These are phyloP conservation scores for Tephrocybe sp. DNA, from an alignment of 768 basidiomycete species.

Conservation along the genomic window DNA sequence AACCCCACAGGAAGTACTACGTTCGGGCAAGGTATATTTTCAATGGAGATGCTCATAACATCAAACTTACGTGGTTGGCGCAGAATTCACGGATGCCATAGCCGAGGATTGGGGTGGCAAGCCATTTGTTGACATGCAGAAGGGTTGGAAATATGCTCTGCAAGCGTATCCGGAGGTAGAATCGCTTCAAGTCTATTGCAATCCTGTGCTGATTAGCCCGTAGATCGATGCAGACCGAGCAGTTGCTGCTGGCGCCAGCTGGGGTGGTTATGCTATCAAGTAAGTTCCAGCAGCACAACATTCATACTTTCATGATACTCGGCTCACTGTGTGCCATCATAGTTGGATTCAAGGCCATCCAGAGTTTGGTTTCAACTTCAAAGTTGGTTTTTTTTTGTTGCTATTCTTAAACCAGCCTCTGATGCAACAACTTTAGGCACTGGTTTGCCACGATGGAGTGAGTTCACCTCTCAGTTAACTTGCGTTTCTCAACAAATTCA, in stretches of 20 bases:
- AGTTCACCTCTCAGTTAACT: not conserved
- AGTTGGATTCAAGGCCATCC: slow-evolving; percentile 97
- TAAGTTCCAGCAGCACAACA: slow-evolving; percentile 25
- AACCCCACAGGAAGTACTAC: slow-evolving; percentile 96
- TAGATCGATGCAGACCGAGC: slow-evolving; percentile 70
- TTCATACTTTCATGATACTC: not conserved
- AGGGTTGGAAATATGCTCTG: slow-evolving; percentile 72
- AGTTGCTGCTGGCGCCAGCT: slow-evolving; percentile 79
- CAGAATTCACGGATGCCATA: slow-evolving; percentile 81
- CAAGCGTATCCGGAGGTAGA: slow-evolving; percentile 66
- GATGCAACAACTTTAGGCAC: slow-evolving; percentile 37
- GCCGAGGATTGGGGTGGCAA: slow-evolving; percentile 83
- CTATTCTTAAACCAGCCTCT: not conserved
- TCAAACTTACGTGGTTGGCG: not conserved
- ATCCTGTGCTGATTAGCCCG: not conserved
- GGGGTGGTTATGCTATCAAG: slow-evolving; percentile 91
- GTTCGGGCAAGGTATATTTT: slow-evolving; percentile 73
- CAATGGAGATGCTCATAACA: not conserved
- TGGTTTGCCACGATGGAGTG: slow-evolving; percentile 92
- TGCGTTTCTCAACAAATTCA: slow-evolving; percentile 17
- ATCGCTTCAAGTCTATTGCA: not conserved
- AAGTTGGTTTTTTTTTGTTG: slow-evolving; percentile 33
- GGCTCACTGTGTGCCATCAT: slow-evolving; percentile 4
- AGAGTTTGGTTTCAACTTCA: slow-evolving; percentile 85
- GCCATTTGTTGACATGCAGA: slow-evolving; percentile 73